Evolutionary conservation across 2,329 filamentous ascomycete species (phyloP).

Genomic region (Talaromyces atroroseus): DNA sequence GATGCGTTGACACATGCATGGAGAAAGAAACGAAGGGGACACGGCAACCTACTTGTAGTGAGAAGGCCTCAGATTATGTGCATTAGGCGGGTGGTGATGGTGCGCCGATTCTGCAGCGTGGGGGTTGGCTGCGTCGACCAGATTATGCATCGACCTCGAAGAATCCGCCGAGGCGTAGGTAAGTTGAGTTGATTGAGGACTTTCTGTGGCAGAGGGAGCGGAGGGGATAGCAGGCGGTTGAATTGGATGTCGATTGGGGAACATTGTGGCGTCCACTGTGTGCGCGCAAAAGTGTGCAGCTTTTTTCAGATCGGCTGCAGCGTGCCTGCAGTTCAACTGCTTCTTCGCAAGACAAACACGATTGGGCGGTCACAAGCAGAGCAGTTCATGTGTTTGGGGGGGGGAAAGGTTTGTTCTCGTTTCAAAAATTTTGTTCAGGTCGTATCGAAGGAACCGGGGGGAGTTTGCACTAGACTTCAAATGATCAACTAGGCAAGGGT

Average conservation of each 20-base stretch:
- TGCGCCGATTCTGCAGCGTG: slow-evolving; percentile 1
- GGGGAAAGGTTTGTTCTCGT: neutral
- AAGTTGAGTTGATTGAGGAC: slow-evolving; percentile 7
- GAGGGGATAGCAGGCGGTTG: neutral
- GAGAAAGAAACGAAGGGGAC: neutral
- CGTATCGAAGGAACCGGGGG: neutral
- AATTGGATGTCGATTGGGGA: slow-evolving; percentile 7
- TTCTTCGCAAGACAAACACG: neutral
- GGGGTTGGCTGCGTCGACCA: slow-evolving; percentile 1
- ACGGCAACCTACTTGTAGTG: slow-evolving; percentile 12
- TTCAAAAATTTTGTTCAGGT: too few species aligned
- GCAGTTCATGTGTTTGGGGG: neutral
- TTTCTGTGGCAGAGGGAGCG: neutral
- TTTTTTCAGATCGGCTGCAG: neutral
- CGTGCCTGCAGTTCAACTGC: too few species aligned
- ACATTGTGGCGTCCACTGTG: slow-evolving; percentile 9
- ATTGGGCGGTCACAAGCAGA: neutral
- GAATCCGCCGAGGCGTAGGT: slow-evolving; percentile 9
- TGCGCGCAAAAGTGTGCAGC: neutral
- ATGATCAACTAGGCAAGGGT: neutral
- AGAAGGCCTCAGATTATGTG: slow-evolving; percentile 1
- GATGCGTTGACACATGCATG: neutral
- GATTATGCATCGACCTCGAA: neutral
- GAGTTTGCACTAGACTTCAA: too few species aligned
- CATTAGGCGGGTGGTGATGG: neutral